Evolutionary conservation across 106 monocot genomes (phyloP).

Genomic region (Dendrobium huoshanense): DNA sequence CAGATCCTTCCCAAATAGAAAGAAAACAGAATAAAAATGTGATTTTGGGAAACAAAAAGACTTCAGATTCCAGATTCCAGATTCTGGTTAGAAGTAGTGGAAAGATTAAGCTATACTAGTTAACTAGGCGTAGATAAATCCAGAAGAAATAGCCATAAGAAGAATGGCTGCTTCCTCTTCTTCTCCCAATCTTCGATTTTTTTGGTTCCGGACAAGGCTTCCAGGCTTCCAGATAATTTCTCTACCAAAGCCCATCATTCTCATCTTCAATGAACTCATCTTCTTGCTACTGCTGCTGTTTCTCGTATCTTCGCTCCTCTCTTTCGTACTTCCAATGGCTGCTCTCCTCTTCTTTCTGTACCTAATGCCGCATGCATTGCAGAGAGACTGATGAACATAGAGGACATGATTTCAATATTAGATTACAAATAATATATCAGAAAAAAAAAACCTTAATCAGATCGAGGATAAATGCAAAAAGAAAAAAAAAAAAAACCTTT

Average conservation of each 20-base stretch:
- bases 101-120: background rate
- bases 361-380: slow-evolving; percentile 27
- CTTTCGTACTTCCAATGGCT: slow-evolving; percentile 6
- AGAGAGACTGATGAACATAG: slow-evolving; percentile 11
- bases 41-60: slow-evolving; percentile 1
- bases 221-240: slow-evolving; percentile 9
- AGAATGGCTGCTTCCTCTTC: slow-evolving; percentile 24
- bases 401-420: background rate
- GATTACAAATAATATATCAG: background rate
- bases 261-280: slow-evolving; percentile 15
- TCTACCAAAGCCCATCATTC: slow-evolving; percentile 4
- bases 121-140: slow-evolving; percentile 15
- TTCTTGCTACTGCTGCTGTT: background rate
- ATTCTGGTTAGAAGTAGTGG: background rate
- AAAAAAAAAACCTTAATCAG: background rate
- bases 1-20: background rate
- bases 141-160: slow-evolving; percentile 22
- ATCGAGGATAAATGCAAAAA: background rate
- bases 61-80: background rate
- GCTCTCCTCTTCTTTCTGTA: slow-evolving; percentile 27
- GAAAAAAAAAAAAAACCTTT: slow-evolving; percentile 5
- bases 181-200: slow-evolving; percentile 13
- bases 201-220: slow-evolving; percentile 2
- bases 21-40: background rate
- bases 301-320: background rate